Base-by-base conservation (phyloP, 345 rosid species). In the Litchi chinensis region DNA sequence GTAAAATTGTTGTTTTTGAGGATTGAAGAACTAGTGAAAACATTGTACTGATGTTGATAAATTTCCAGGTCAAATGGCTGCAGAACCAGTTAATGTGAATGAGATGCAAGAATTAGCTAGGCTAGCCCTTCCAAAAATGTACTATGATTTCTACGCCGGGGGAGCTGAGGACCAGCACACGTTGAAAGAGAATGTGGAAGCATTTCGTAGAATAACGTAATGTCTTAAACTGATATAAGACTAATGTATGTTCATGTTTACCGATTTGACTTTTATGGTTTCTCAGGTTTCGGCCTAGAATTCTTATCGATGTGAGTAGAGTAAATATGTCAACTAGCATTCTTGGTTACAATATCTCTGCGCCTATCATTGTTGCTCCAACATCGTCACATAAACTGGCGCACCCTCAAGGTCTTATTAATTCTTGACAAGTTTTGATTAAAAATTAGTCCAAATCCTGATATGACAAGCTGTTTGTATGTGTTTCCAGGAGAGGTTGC, bases 121-220 rank as follows among this genome's bases (percentile, higher is more conserved):
- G 90, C 86, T 39, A 74, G 88, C 89, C 63, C 93, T 95, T 65
- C 98, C 93, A 13, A 93, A 92, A 82, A 90, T 92, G 93, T 89
- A 87, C 85, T 92, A 82, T 78, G 97, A 92, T 74, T 93, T 79
- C 84, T 92, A 76, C 22, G 77, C 85, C 0, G 96, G 94, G 32
- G 97, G 93, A 86, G 93, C 97, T 3, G 96, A 91, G 85, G 99
- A 93, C 78, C 82, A 92, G 80, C 78, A 90, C 73, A 89, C 97
- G 0, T 85, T 95, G 41, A 84, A 85, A 62, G 93, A 90, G 76
- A 95, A 95, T 43, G 79, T 79, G 44, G 88, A 89, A 83, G 93
- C 93, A 22, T 93, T 91, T 81, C 84, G 56, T 5, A 83, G 92
- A 85, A 93, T 92, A 77, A 82, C 65, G 98, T 93, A 84, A 76